Conservation (phyloP, 2,329 filamentous ascomycete genomes). For the Pseudopithomyces maydicus region DNA sequence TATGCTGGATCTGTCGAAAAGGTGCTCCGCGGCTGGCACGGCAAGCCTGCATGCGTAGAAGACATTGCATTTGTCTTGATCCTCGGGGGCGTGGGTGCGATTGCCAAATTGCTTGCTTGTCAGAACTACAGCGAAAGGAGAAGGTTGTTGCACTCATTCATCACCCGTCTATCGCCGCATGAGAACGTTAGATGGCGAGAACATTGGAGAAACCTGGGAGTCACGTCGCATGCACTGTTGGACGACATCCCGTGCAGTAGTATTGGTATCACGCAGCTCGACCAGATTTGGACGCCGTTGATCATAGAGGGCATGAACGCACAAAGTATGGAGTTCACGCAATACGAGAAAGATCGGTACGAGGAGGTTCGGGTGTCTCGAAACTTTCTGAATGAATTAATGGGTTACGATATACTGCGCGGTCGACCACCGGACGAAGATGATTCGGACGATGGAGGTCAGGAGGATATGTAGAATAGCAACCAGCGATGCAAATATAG, state of each 20-base stretch:
- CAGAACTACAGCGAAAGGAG: slow-evolving; percentile 38
- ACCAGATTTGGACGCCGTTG: slow-evolving; percentile 42
- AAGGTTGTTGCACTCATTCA: slow-evolving; percentile 38
- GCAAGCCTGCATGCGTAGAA: slow-evolving; percentile 38
- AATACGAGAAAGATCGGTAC: slow-evolving; percentile 34
- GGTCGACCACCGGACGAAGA: slow-evolving; percentile 32
- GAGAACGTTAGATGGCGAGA: slow-evolving; percentile 40
- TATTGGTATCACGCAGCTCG: slow-evolving; percentile 43
- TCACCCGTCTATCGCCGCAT: slow-evolving; percentile 42
- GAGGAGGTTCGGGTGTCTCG: slow-evolving; percentile 31
- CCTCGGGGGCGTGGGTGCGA: slow-evolving; percentile 39
- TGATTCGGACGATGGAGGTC: slow-evolving; percentile 30
- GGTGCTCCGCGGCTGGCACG: slow-evolving; percentile 38
- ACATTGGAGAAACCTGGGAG: slow-evolving; percentile 42
- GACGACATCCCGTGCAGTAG: slow-evolving; percentile 43
- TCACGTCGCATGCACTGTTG: slow-evolving; percentile 39
- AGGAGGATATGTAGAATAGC: slow-evolving; percentile 12
- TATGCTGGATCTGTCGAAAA: slow-evolving; percentile 36
- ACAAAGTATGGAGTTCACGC: slow-evolving; percentile 34
- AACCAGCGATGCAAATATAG: neutral
- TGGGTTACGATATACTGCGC: slow-evolving; percentile 43
- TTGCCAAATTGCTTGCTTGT: slow-evolving; percentile 41
- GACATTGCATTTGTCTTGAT: slow-evolving; percentile 44
- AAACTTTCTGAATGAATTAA: slow-evolving; percentile 43
- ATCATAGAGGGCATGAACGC: slow-evolving; percentile 39